A percentile compares a stretch with the other conserved stretches of the same genome.
Evolutionary conservation across 495 filamentous ascomycete species (phyloP).

Genomic region (Penicillium dipodomyicola): DNA sequence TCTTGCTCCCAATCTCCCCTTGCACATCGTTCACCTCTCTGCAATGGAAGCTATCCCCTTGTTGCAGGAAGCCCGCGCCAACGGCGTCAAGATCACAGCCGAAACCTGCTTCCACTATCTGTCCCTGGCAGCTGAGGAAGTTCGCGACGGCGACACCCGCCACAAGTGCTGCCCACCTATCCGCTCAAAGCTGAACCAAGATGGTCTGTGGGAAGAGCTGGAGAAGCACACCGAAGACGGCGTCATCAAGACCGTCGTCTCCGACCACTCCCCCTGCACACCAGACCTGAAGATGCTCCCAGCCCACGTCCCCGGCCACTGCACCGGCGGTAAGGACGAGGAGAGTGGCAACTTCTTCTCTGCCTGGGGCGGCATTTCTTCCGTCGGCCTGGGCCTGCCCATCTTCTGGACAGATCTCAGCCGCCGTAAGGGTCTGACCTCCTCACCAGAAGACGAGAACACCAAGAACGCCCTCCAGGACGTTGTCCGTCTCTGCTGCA

Average conservation of each 20-base stretch:
- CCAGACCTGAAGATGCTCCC: constrained; percentile 90
- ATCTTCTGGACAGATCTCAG: constrained; percentile 85
- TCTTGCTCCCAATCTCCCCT: constrained; percentile 74
- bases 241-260: constrained; percentile 92
- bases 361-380: constrained; percentile 94
- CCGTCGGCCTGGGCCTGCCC: constrained; percentile 85
- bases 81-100: constrained; percentile 85
- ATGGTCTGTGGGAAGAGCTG: constrained; percentile 84
- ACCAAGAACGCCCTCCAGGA: constrained; percentile 59
- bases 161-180: constrained; percentile 99
- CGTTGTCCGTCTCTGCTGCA: constrained; percentile 78
- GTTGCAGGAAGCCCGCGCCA: constrained; percentile 72
- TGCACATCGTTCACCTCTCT: constrained; percentile 95
- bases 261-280: constrained; percentile 94
- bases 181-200: constrained; percentile 77
- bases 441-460: constrained; percentile 38
- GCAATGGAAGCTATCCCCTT: constrained; percentile 90
- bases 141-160: constrained; percentile 85
- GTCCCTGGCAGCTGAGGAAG: constrained; percentile 80
- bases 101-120: constrained; percentile 99
- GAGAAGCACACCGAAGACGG: constrained; percentile 58
- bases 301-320: constrained; percentile 52
- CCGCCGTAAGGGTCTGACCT: constrained; percentile 49
- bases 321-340: constrained; percentile 28
- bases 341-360: constrained; percentile 79